A percentile compares a stretch with the other conserved stretches of the same genome.
These are phyloP conservation scores for Lasiosphaeria miniovina DNA, from an alignment of 495 filamentous ascomycete genomes.

Conservation along the genomic window DNA sequence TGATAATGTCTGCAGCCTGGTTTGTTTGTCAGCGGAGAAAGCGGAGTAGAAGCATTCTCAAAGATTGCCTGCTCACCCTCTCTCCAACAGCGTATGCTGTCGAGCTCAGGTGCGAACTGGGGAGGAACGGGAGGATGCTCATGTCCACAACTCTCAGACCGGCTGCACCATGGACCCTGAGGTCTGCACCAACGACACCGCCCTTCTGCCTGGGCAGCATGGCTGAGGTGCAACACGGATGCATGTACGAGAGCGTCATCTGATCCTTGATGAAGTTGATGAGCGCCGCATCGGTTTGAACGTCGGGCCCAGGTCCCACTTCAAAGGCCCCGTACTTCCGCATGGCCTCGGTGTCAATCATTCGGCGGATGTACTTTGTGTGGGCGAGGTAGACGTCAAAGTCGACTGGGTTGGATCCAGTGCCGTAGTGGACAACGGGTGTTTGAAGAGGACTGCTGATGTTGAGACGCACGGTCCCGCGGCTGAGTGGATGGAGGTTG, in stretches of 20 bases:
- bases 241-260: conserved; percentile 15
- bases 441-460: conserved; percentile 27
- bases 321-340: conserved; percentile 17
- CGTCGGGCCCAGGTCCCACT: conserved; percentile 8
- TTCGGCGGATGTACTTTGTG: conserved; percentile 21
- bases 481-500: conserved; percentile 33
- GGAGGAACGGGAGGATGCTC: conserved; percentile 56
- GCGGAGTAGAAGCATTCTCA: too few species aligned
- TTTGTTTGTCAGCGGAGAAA: too few species aligned
- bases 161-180: conserved; percentile 38
- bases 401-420: conserved; percentile 34
- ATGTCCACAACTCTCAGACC: conserved; percentile 53
- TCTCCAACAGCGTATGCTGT: conserved; percentile 21
- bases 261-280: conserved; percentile 11
- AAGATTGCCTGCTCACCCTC: conserved; percentile 11
- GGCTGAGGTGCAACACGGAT: conserved; percentile 46
- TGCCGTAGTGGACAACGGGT: conserved; percentile 32
- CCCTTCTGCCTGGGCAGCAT: conserved; percentile 53
- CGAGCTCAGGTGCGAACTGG: conserved; percentile 16
- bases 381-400: conserved; percentile 23
- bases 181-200: conserved; percentile 41
- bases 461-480: conserved; percentile 32
- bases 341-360: conserved; percentile 20
- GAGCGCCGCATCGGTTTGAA: conserved; percentile 15
- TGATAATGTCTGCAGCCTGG: too few species aligned